Evolutionary conservation across 768 basidiomycete genomes (phyloP), one percentile per base, ranked within the genome.

Genomic region (Lentinus tigrinus): DNA sequence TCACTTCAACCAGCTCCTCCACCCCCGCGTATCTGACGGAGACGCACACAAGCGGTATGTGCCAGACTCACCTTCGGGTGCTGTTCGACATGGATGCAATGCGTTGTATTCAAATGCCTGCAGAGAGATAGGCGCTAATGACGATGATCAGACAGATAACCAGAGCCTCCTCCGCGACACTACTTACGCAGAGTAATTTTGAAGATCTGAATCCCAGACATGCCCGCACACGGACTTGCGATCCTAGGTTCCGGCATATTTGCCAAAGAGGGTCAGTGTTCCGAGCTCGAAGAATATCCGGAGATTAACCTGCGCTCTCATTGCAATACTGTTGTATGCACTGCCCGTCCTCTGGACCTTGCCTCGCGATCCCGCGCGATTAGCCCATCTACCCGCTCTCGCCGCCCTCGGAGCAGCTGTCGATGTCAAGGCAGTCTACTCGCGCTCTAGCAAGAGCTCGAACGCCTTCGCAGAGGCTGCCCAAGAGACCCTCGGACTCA

Each of bases 171-270:
- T 31, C 31, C 31, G 31, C 31, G 31, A 31, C 31, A 31, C n/a
- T n/a, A n/a, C n/a, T n/a, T n/a, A n/a, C 31, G 11, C 31, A 31
- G 31, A 31, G n/a, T n/a, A n/a, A n/a, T n/a, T n/a, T n/a, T 11
- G 31, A 31, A 6, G 7, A 31, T 31, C 31, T 31, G 31, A 31
- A 31, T 31, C 31, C 6, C 31, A 31, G 31, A 6, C 11, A 31
- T 31, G 31, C 31, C 71, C 57, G 61, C 74, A 52, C 85, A 86
- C 27, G 31, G 31, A 7, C 74, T 90, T 55, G 93, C 92, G 24
- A 82, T 95, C 65, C 82, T 94, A 44, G 91, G 91, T 59, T 85
- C 89, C 48, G 91, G 93, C 21, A 79, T 93, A 56, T 91, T 91
- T 63, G 88, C 87, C 52, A 85, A 78, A 64, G 84, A 87, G 78